phyloP scores from a whole-genome alignment of 495 filamentous ascomycete genomes.

The Pseudomonodictys pantanalensis region DNA sequence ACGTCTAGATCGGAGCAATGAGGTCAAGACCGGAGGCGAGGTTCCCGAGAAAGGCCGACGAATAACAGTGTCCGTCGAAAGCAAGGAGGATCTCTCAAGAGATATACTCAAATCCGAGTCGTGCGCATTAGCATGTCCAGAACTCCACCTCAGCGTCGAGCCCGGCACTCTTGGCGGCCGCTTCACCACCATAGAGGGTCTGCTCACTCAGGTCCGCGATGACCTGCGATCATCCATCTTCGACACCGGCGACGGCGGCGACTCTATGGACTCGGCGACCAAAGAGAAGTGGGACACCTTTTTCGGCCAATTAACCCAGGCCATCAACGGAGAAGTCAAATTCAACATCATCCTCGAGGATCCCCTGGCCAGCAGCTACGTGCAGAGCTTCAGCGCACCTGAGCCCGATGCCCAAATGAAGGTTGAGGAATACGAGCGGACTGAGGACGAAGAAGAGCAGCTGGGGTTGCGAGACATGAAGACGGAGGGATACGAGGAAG shows the following conservation, averaged over 20 bases:
- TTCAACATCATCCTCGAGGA: constrained; percentile 87
- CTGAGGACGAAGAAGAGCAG: constrained; percentile 86
- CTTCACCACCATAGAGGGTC: constrained; percentile 94
- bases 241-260: constrained; percentile 64
- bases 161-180: constrained; percentile 92
- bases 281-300: constrained; percentile 75
- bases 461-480: constrained; percentile 90
- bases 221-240: constrained; percentile 85
- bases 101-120: constrained; percentile 97
- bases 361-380: constrained; percentile 85
- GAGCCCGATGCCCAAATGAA: constrained; percentile 76
- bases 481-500: constrained; percentile 76
- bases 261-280: constrained; percentile 64
- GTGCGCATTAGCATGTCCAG: constrained; percentile 77
- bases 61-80: constrained; percentile 74
- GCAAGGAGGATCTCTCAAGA: constrained; percentile 71
- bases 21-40: constrained; percentile 93
- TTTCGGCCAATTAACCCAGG: constrained; percentile 69
- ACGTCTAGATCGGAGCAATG: constrained; percentile 67
- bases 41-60: constrained; percentile 83
- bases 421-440: constrained; percentile 81
- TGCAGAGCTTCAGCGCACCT: constrained; percentile 75
- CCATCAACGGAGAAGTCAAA: constrained; percentile 75
- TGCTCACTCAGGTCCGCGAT: constrained; percentile 88
- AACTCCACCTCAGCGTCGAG: constrained; percentile 78